These are phyloP conservation scores for Setaria viridis DNA, from an alignment of 202 grass and related monocot species.

Conservation along the genomic window DNA sequence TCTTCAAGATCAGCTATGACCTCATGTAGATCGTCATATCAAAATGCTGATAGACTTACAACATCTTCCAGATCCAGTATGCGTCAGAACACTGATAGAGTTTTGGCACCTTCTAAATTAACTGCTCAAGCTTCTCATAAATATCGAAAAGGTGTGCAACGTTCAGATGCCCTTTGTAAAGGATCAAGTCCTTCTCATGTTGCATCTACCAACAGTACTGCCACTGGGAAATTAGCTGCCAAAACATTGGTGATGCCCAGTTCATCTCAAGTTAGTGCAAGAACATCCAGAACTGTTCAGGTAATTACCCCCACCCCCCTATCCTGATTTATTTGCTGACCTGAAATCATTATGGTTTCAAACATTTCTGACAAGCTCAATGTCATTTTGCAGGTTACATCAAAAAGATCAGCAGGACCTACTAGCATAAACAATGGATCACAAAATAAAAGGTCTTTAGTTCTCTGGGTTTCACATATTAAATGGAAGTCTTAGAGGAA, in stretches of 20 bases:
- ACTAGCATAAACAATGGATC: constrained; percentile 17
- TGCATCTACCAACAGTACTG: constrained; percentile 33
- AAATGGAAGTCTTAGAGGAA: background rate
- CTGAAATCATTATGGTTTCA: background rate
- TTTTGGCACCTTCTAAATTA: constrained; percentile 40
- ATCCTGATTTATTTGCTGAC: background rate
- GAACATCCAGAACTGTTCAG: constrained; percentile 37
- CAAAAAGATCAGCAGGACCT: constrained; percentile 24
- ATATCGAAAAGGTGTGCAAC: constrained; percentile 27
- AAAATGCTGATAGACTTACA: constrained; percentile 41
- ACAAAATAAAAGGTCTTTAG: constrained; percentile 60
- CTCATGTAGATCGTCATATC: constrained; percentile 29
- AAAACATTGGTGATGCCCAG: constrained; percentile 28
- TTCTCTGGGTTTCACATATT: constrained; percentile 9
- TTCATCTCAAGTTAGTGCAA: constrained; percentile 50
- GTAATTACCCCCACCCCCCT: constrained; percentile 27
- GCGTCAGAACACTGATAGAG: constrained; percentile 24
- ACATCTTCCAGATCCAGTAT: constrained; percentile 42
- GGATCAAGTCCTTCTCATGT: constrained; percentile 38
- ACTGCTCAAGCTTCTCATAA: constrained; percentile 36
- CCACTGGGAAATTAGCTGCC: constrained; percentile 16
- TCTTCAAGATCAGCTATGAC: constrained; percentile 37
- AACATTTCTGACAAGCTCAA: constrained; percentile 27
- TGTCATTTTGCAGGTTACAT: constrained; percentile 44
- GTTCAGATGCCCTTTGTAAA: constrained; percentile 30